Percentiles rank a stretch among this genome's conserved stretches.
Conservation (phyloP, 2,329 filamentous ascomycete genomes). For the Pseudogymnoascus sp. region DNA sequence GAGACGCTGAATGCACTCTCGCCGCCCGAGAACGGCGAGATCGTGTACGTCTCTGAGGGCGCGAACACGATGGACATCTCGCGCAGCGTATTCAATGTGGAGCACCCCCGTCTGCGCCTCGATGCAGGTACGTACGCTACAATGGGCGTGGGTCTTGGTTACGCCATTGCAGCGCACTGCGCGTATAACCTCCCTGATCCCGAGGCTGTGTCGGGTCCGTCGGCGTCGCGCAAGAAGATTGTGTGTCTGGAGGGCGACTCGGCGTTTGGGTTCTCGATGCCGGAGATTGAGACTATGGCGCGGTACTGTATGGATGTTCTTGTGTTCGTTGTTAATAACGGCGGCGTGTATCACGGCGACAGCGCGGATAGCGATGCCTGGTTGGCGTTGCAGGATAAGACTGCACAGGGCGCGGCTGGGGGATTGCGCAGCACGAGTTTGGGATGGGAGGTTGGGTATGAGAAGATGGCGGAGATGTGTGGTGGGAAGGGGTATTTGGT, state of each 20-base stretch:
- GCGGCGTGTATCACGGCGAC: conserved; percentile 42
- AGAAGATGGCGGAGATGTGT: conserved; percentile 46
- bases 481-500: conserved; percentile 46
- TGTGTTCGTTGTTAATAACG: conserved; percentile 50
- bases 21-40: conserved; percentile 36
- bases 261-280: conserved; percentile 46
- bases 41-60: conserved; percentile 50
- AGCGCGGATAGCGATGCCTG: conserved; percentile 33
- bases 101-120: conserved; percentile 45
- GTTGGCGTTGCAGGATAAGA: conserved; percentile 36
- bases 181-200: conserved; percentile 41
- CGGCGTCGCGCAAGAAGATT: conserved; percentile 38
- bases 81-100: conserved; percentile 44
- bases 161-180: conserved; percentile 47
- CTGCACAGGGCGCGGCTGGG: conserved; percentile 21
- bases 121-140: conserved; percentile 52
- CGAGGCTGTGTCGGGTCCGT: conserved; percentile 28
- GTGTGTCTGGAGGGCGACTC: conserved; percentile 48
- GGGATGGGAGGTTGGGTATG: conserved; percentile 46
- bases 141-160: conserved; percentile 51
- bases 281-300: conserved; percentile 49
- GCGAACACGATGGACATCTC: conserved; percentile 56
- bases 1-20: conserved; percentile 38
- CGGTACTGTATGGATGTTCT: conserved; percentile 45
- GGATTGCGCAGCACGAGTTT: conserved; percentile 42